Evolutionary conservation across 306 rosid genomes (phyloP), one percentile per base, ranked within the genome.

Genomic region (Gillenia trifoliata): DNA sequence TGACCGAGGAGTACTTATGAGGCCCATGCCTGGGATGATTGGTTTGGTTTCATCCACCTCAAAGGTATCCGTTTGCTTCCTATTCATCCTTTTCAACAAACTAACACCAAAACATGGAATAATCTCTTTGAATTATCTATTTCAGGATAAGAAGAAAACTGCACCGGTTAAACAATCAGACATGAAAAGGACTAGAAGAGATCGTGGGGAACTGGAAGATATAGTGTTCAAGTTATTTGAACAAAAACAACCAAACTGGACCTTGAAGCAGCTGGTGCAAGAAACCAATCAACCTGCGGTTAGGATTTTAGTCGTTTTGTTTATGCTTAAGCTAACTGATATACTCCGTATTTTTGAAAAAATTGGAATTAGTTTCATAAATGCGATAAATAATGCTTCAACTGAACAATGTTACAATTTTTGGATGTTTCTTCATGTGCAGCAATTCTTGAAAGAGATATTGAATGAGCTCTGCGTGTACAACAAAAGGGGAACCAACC

Each of bases 391-490:
- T 28, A 30, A 29, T 17, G 41, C 20, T 16, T 9, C 17, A 1
- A 69, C 70, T 6, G 11, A 64, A 2, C 43, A 34, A 22, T 70
- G 12, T 3, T 34, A 38, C 31, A 13, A 65, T 22, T 31, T 75
- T 72, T 78, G 38, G 12, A 15, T 68, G 49, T 64, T 63, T 76
- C 73, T 62, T 64, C 71, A 68, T 62, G 47, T 77, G 87, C 99
- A 94, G 99, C 99, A 94, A 94, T 94, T 94, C 88, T 77, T 94
- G 89, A 94, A 94, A 85, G 99, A 92, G 96, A 92, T 94, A 78
- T 72, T 94, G 83, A 94, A 92, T 57, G 99, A 92, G 78, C 87
- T 94, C 40, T 94, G 99, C 31, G 88, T 94, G 17, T 94, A 94
- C 95, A 94, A 94, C 81, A 94, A 94, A 87, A 86, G 99, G 78